Evolutionary conservation across 371 early-diverging fungal genomes (phyloP).

Genomic region (Lichtheimia corymbifera): DNA sequence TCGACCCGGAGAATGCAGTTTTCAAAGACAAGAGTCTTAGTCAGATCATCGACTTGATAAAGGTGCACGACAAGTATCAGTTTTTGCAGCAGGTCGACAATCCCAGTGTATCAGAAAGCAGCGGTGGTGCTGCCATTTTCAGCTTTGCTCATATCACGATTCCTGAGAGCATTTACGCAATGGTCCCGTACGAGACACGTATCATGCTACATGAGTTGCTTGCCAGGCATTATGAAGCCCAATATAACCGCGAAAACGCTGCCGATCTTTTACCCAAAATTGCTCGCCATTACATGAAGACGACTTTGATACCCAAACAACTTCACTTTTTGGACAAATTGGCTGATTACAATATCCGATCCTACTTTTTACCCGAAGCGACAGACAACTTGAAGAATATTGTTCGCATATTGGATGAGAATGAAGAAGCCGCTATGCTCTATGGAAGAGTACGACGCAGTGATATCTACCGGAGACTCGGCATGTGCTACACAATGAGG

Average conservation of each 20-base stretch:
- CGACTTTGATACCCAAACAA: conserved; percentile 20
- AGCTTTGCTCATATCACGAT: conserved; percentile 45
- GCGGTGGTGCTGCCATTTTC: conserved; percentile 25
- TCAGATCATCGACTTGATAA: conserved; percentile 23
- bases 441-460: conserved; percentile 42
- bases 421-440: conserved; percentile 24
- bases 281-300: conserved; percentile 48
- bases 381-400: conserved; percentile 38
- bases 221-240: conserved; percentile 48
- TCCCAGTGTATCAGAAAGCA: conserved; percentile 18
- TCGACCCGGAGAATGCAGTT: conserved; percentile 22
- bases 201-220: conserved; percentile 40
- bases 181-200: conserved; percentile 52
- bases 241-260: conserved; percentile 29
- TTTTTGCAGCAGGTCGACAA: conserved; percentile 33
- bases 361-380: conserved; percentile 47
- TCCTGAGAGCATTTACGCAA: conserved; percentile 47
- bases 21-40: conserved; percentile 21
- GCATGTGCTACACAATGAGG: conserved; percentile 49
- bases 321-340: conserved; percentile 8
- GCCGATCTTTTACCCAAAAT: conserved; percentile 44
- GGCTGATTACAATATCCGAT: conserved; percentile 45
- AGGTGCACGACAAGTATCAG: conserved; percentile 39
- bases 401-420: conserved; percentile 47
- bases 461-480: conserved; percentile 51